Percentiles rank a stretch among this genome's conserved stretches.
Conservation (phyloP, 1,284 basidiomycete genomes). For the Xerocomus minutiporus region DNA sequence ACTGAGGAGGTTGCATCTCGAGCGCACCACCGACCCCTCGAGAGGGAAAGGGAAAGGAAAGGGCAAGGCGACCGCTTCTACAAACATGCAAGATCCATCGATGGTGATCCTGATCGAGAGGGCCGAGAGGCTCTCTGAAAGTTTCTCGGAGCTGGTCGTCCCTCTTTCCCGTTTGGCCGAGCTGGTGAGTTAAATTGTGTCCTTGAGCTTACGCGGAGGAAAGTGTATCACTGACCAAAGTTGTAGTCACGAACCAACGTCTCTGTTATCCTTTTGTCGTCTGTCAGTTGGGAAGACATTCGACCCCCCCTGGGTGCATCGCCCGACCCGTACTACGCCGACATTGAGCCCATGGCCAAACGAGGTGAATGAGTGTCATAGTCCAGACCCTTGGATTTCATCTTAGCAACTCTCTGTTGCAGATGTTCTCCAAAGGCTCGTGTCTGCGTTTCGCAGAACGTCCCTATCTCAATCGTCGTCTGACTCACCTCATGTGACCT, state of each 20-base stretch:
- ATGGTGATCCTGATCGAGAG: conserved; percentile 66
- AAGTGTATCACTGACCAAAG: conserved; percentile 5
- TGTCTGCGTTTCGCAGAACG: conserved; percentile 23
- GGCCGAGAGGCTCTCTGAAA: conserved; percentile 63
- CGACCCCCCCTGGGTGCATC: conserved; percentile 66
- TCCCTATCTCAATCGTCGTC: conserved; percentile 14
- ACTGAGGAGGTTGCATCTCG: conserved; percentile 33
- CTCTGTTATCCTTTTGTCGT: conserved; percentile 64
- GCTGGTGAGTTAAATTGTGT: conserved; percentile 51
- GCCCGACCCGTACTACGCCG: conserved; percentile 73
- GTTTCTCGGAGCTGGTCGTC: conserved; percentile 61
- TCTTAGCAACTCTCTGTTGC: not conserved
- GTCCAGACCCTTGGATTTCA: not conserved
- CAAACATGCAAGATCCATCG: conserved; percentile 25
- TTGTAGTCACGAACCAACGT: conserved; percentile 41
- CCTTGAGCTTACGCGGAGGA: not conserved
- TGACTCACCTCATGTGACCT: conserved; percentile 33
- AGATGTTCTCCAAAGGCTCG: conserved; percentile 13
- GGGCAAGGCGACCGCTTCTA: conserved; percentile 28
- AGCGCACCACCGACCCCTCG: conserved; percentile 32
- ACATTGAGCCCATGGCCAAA: conserved; percentile 54
- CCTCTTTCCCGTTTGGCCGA: conserved; percentile 71
- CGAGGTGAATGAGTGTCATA: conserved; percentile 53
- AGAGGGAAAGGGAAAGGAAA: conserved; percentile 35
- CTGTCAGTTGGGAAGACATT: conserved; percentile 71